Percentiles rank a stretch among this genome's conserved stretches.
Conservation (phyloP, 176 grass and related monocot genomes). For the Oryza glaberrima region DNA sequence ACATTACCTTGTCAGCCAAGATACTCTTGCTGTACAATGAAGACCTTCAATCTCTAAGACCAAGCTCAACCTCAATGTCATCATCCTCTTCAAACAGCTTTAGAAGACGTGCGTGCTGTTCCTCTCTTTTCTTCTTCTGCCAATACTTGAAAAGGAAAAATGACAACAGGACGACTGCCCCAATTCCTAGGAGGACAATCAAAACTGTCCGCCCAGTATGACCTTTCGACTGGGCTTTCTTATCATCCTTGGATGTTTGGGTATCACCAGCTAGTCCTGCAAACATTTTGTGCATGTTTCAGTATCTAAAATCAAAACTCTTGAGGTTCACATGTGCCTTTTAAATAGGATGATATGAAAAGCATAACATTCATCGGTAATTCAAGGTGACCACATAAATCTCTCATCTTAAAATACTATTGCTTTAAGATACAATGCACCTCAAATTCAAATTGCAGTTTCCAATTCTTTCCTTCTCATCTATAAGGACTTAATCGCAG, state of each 20-base stretch:
- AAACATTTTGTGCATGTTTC: conserved; percentile 31
- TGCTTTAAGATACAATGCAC: not conserved
- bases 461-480: not conserved
- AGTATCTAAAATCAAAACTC: conserved; percentile 27
- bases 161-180: conserved; percentile 47
- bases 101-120: conserved; percentile 81
- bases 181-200: conserved; percentile 64
- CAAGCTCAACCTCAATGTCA: conserved; percentile 81
- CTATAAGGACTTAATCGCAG: not conserved
- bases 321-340: not conserved
- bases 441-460: not conserved
- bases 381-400: not conserved
- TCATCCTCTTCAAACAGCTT: conserved; percentile 94
- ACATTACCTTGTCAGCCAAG: conserved; percentile 67
- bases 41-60: conserved; percentile 69
- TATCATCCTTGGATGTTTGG: conserved; percentile 55
- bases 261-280: conserved; percentile 70
- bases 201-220: conserved; percentile 69
- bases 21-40: conserved; percentile 53
- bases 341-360: not conserved
- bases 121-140: conserved; percentile 96
- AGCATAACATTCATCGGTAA: not conserved
- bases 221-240: conserved; percentile 55
- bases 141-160: conserved; percentile 91
- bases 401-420: not conserved